Conservation (phyloP, 2,329 filamentous ascomycete genomes). For the Penicillium occitanis region DNA sequence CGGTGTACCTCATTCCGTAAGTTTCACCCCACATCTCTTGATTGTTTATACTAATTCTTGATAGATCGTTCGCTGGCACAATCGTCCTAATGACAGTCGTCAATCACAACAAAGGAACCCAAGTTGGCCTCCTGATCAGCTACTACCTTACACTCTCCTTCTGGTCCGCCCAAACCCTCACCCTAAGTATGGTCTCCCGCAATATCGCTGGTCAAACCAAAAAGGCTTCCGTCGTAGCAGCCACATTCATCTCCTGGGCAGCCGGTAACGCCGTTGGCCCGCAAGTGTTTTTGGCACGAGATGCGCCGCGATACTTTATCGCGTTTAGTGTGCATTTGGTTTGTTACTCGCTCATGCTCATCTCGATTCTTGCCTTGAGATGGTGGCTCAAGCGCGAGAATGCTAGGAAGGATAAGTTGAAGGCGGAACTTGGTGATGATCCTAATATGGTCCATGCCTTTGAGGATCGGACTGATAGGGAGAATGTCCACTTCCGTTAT, state of each 20-base stretch:
- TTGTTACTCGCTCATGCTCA: constrained; percentile 63
- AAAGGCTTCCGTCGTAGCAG: constrained; percentile 65
- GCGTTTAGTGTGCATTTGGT: constrained; percentile 69
- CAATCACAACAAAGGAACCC: constrained; percentile 57
- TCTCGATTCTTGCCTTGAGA: constrained; percentile 58
- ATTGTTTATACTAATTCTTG: neutral
- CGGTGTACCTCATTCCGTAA: constrained; percentile 64
- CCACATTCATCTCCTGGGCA: constrained; percentile 70
- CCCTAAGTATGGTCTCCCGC: constrained; percentile 65
- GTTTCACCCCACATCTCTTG: constrained; percentile 28
- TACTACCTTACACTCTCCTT: constrained; percentile 78
- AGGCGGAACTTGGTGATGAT: constrained; percentile 41
- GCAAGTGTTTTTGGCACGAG: constrained; percentile 62
- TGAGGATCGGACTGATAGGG: constrained; percentile 63
- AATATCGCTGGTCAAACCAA: constrained; percentile 74
- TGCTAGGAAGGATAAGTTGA: constrained; percentile 55
- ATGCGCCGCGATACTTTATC: constrained; percentile 66
- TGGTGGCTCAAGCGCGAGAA: constrained; percentile 61
- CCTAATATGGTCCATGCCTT: constrained; percentile 54
- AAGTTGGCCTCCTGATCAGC: constrained; percentile 67
- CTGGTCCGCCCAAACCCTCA: constrained; percentile 70
- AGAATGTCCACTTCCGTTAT: constrained; percentile 63
- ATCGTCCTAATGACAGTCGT: constrained; percentile 69
- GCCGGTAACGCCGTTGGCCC: constrained; percentile 67
- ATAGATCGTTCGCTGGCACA: constrained; percentile 67